Conservation (phyloP, 1,139 yeast genomes). For the Nakaseomyces uthaithaninus region DNA sequence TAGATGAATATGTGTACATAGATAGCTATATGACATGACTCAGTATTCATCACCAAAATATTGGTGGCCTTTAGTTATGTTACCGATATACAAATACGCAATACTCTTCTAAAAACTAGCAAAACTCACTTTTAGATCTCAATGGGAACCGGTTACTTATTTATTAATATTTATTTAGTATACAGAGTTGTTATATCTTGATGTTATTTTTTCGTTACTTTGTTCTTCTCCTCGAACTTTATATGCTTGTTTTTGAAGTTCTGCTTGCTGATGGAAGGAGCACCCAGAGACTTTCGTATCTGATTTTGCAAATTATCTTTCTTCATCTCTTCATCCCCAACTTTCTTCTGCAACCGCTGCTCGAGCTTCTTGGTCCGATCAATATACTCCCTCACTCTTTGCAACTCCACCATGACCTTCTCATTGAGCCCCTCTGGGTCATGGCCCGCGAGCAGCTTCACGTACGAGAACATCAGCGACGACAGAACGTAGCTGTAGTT, state of each 20-base stretch:
- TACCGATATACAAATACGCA: no score
- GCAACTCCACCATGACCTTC: constrained; percentile 55
- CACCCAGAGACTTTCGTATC: constrained; percentile 13
- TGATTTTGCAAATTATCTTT: constrained; percentile 6
- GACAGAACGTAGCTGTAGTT: constrained; percentile 26
- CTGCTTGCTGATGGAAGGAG: constrained; percentile 52
- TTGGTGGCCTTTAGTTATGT: no score
- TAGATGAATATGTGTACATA: no score
- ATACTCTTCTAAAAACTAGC: no score
- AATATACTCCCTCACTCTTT: constrained; percentile 63
- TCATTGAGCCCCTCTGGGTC: constrained; percentile 33
- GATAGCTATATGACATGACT: no score
- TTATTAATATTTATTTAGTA: no score
- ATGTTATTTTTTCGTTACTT: constrained; percentile 4
- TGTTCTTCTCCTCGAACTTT: constrained; percentile 36
- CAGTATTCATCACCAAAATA: no score
- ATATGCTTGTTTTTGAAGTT: constrained; percentile 57
- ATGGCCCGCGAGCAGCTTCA: constrained; percentile 19
- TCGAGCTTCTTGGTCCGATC: constrained; percentile 32
- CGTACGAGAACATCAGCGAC: constrained; percentile 27
- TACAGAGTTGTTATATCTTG: neutral
- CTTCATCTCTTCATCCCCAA: constrained; percentile 25
- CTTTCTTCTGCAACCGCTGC: constrained; percentile 12
- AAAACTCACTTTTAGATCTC: no score
- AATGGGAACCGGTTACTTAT: no score